These are phyloP conservation scores for Xylaria palmicola DNA, from an alignment of 495 filamentous ascomycete genomes.

Conservation along the genomic window DNA sequence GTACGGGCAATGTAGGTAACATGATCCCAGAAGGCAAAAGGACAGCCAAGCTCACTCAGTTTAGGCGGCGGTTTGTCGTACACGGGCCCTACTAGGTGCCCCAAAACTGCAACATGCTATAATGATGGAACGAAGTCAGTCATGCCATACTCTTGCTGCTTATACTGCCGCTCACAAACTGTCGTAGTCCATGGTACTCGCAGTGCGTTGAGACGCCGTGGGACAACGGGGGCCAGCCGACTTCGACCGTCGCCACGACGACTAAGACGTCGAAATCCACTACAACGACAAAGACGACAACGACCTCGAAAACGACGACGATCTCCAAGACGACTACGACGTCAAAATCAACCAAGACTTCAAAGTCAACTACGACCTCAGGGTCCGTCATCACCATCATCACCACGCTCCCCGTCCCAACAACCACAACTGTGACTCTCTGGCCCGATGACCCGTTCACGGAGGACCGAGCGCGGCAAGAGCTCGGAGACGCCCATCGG, in stretches of 20 bases:
- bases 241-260: not conserved
- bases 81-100: not conserved
- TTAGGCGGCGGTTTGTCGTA: conserved; percentile 1
- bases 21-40: no score
- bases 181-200: not conserved
- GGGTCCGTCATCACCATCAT: not conserved
- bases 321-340: not conserved
- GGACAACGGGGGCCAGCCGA: conserved; percentile 2
- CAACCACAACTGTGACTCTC: not conserved
- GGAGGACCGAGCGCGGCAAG: not conserved
- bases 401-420: not conserved
- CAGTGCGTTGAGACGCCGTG: conserved; percentile 6
- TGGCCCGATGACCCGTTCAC: conserved; percentile 3
- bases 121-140: conserved; percentile 2
- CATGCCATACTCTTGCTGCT: not conserved
- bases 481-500: no score
- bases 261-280: not conserved
- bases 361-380: not conserved
- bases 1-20: conserved; percentile 1
- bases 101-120: conserved; percentile 6
- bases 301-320: not conserved
- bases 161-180: not conserved
- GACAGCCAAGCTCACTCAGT: not conserved
- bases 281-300: not conserved
- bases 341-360: not conserved